phyloP scores from a whole-genome alignment of 768 basidiomycete species.

The Mycena belliarum region DNA sequence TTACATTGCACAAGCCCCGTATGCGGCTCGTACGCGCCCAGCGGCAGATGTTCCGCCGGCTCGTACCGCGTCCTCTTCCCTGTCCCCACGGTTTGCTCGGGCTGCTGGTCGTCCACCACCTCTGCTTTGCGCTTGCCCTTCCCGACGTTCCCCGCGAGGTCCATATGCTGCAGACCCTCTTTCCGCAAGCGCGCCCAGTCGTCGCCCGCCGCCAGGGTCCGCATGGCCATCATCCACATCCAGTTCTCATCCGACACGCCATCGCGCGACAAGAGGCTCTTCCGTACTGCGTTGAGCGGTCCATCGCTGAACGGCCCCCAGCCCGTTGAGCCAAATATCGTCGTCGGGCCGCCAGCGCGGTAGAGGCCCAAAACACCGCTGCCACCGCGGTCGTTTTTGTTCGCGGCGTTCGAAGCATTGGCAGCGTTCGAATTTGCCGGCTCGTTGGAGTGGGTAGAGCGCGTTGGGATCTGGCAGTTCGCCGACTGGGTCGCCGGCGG shows the following conservation, averaged over 20 bases:
- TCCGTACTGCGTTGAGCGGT: constrained; percentile 80
- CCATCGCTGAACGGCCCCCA: constrained; percentile 89
- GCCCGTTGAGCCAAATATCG: constrained; percentile 83
- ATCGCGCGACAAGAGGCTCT: constrained; percentile 74
- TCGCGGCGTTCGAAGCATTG: constrained; percentile 30
- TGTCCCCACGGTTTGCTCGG: constrained; percentile 13
- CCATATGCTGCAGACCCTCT: constrained; percentile 52
- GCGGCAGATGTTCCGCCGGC: constrained; percentile 38
- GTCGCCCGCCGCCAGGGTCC: constrained; percentile 61
- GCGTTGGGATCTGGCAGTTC: constrained; percentile 78
- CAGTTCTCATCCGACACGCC: constrained; percentile 89
- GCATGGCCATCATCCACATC: constrained; percentile 80
- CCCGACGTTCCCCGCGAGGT: constrained; percentile 39
- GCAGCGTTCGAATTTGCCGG: constrained; percentile 40
- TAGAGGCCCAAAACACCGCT: constrained; percentile 71
- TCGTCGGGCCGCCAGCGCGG: constrained; percentile 90
- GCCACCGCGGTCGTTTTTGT: constrained; percentile 47
- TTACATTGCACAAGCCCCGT: constrained; percentile 72
- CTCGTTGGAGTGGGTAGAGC: constrained; percentile 48
- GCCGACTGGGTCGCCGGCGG: constrained; percentile 80
- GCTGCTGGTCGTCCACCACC: constrained; percentile 29
- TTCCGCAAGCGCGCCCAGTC: constrained; percentile 63
- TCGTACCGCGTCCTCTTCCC: constrained; percentile 30
- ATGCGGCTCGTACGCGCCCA: constrained; percentile 85
- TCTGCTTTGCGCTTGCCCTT: constrained; percentile 33